Conservation (phyloP, 2,329 filamentous ascomycete species). For the Talaromyces sp. region DNA sequence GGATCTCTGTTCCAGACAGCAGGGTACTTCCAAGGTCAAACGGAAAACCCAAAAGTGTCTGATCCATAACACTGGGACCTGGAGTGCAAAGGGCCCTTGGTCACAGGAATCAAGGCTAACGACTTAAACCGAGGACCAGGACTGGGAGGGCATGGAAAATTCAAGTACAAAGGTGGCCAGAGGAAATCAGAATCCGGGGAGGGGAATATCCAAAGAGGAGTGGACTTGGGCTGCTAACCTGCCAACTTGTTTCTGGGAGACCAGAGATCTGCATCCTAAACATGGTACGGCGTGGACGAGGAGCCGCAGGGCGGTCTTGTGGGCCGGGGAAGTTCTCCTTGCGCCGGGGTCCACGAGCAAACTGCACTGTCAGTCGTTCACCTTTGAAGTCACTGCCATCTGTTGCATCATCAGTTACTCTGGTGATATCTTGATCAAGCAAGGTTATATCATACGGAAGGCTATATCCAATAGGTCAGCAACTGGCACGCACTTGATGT, state of each 20-base stretch:
- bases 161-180: constrained; percentile 20
- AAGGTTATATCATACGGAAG: constrained; percentile 57
- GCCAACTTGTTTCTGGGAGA: constrained; percentile 99
- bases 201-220: constrained; percentile 29
- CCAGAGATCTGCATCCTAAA: constrained; percentile 97
- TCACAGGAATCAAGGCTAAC: constrained; percentile 12
- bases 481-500: constrained; percentile 11
- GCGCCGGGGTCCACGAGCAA: constrained; percentile 82
- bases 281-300: constrained; percentile 88
- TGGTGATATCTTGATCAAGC: not conserved
- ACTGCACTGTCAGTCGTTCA: constrained; percentile 95
- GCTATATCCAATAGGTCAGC: constrained; percentile 43
- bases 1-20: constrained; percentile 1
- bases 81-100: constrained; percentile 9
- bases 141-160: constrained; percentile 13
- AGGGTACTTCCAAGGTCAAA: not conserved
- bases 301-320: constrained; percentile 64
- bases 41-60: constrained; percentile 1
- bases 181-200: constrained; percentile 21
- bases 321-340: constrained; percentile 66
- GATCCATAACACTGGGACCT: constrained; percentile 6
- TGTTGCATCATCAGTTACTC: constrained; percentile 50
- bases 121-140: constrained; percentile 11
- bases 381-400: constrained; percentile 99
- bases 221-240: constrained; percentile 74